These are phyloP conservation scores for Citrus cavaleriei DNA, from an alignment of 345 rosid species.

Conservation along the genomic window DNA sequence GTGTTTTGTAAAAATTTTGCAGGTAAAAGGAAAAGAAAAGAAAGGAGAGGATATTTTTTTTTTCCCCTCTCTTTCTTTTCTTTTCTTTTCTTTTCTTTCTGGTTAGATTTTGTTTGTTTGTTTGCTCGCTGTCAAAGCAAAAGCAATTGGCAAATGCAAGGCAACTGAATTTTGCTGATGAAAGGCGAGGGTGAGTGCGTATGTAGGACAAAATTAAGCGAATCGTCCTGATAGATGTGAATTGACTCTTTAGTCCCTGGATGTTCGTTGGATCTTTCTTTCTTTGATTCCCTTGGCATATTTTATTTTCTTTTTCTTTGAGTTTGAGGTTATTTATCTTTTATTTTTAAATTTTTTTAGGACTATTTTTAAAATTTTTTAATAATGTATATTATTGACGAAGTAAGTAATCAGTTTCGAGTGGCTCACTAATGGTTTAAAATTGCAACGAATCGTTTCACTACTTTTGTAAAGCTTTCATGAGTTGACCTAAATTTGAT, in stretches of 20 bases:
- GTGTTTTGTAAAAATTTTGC: background rate
- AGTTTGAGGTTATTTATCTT: background rate
- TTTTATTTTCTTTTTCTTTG: too few species aligned
- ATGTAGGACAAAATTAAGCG: slow-evolving; percentile 28
- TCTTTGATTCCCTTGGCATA: too few species aligned
- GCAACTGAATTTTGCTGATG: background rate
- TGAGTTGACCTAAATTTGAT: background rate
- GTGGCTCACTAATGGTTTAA: background rate
- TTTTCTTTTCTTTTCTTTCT: background rate
- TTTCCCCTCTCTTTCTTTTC: background rate
- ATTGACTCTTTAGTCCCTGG: slow-evolving; percentile 20
- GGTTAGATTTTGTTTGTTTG: background rate
- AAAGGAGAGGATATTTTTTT: background rate
- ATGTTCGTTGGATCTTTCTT: background rate
- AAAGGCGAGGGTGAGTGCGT: background rate
- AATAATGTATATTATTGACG: background rate
- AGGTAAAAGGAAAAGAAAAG: background rate
- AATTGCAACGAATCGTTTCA: background rate
- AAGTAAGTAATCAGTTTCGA: background rate
- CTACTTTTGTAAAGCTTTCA: background rate
- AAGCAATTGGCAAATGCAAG: background rate
- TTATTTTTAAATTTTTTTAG: background rate
- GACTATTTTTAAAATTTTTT: too few species aligned
- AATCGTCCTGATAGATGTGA: background rate
- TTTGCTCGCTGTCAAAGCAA: slow-evolving; percentile 11